phyloP scores from a whole-genome alignment of 2,329 filamentous ascomycete species.

The Cladophialophora carrionii region DNA sequence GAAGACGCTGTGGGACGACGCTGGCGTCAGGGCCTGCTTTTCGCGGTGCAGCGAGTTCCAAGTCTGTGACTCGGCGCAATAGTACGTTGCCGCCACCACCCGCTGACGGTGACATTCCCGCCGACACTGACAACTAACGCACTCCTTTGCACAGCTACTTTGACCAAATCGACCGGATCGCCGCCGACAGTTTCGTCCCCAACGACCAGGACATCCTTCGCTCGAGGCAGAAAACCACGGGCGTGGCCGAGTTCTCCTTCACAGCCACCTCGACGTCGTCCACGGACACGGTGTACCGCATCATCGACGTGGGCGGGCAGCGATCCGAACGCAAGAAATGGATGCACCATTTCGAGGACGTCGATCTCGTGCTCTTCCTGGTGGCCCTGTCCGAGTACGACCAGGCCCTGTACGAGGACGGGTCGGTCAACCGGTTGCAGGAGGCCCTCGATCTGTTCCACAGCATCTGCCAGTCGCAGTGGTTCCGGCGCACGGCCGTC shows the following conservation, averaged over 20 bases:
- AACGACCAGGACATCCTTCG: slow-evolving; percentile 94
- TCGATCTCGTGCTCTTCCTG: slow-evolving; percentile 93
- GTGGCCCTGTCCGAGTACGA: slow-evolving; percentile 98
- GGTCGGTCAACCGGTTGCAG: slow-evolving; percentile 82
- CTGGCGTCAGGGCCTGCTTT: slow-evolving; percentile 91
- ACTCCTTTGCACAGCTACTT: slow-evolving; percentile 75
- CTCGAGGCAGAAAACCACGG: slow-evolving; percentile 95
- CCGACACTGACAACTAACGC: slow-evolving; percentile 43
- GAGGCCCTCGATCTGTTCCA: slow-evolving; percentile 72
- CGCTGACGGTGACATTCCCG: no score
- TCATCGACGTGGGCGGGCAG: slow-evolving; percentile 97
- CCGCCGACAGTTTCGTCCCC: slow-evolving; percentile 87
- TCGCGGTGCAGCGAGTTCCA: slow-evolving; percentile 94
- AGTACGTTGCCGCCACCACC: slow-evolving; percentile 61
- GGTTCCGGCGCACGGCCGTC: slow-evolving; percentile 73
- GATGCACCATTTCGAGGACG: slow-evolving; percentile 98
- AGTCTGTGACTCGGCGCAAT: slow-evolving; percentile 93
- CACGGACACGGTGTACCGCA: slow-evolving; percentile 89
- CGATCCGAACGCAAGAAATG: slow-evolving; percentile 98
- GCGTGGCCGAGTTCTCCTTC: slow-evolving; percentile 95
- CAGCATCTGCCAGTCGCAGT: slow-evolving; percentile 71
- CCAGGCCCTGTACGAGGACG: slow-evolving; percentile 91
- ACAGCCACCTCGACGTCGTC: slow-evolving; percentile 59
- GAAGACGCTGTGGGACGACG: slow-evolving; percentile 88
- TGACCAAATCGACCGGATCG: slow-evolving; percentile 89